Evolutionary conservation across 2,329 filamentous ascomycete species (phyloP), one percentile per base, ranked within the genome.

Genomic region (Fusarium decemcellulare): DNA sequence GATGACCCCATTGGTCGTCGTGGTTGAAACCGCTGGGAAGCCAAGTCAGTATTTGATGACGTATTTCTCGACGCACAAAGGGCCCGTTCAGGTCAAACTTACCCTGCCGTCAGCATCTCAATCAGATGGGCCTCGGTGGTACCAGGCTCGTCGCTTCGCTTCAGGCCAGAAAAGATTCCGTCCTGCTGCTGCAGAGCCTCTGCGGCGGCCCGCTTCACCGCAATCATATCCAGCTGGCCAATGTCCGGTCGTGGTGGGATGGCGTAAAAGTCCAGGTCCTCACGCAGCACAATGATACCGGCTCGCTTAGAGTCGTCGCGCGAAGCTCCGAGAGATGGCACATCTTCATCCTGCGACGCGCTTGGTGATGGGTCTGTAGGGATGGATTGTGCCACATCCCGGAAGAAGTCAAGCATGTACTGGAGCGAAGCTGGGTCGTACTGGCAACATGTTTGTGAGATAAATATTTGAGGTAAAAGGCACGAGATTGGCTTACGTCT

Each of bases 361-460:
- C 87, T 88, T 36, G 91, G 89, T 55, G 93, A 93, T 32, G 88
- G 84, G 68, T 93, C 90, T 43, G 89, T 87, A 10, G 93, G 94
- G 72, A 99, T 98, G n/a, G 95, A 96, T 81, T 98, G 94, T 57
- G 96, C 96, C 68, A 99, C 95, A 72, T 91, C 91, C 70, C 96
- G 92, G 85, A 99, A 99, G 82, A 99, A 99, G 76, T 98, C 95
- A 70, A 99, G 89, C 96, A 99, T 99, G 84, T 98, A 99, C 82
- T 98, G 94, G 59, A 99, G 89, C 50, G 95, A 98, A 56, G 91
- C 91, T 27, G 96, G 95, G 81, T 99, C 96, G 83, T 98, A 99
- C 96, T 99, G 83, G 39, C 23, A 42, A 34, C 27, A 36, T 27
- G n/a, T 52, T 55, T 32, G 59, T 68, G 32, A 70, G 63, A 34